These are phyloP conservation scores for Penicillium malachiteum DNA, from an alignment of 495 filamentous ascomycete genomes.

Conservation along the genomic window DNA sequence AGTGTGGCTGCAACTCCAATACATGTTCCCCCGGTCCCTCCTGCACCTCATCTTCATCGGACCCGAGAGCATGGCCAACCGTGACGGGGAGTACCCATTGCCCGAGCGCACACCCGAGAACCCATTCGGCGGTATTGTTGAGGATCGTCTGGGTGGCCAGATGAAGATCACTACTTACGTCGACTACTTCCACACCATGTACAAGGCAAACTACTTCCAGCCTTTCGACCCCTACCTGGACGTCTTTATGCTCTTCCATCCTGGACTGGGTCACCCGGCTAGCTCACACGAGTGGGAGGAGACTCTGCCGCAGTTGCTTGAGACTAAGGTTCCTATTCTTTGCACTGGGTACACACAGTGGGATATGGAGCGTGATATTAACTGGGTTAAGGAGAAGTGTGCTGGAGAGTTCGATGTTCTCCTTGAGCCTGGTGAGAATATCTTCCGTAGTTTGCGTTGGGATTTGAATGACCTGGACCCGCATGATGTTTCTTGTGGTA, in stretches of 20 bases:
- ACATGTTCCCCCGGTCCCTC: constrained; percentile 79
- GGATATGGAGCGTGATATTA: constrained; percentile 88
- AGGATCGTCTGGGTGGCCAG: constrained; percentile 76
- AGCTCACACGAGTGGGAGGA: constrained; percentile 90
- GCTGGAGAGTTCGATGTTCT: constrained; percentile 88
- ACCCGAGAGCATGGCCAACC: constrained; percentile 89
- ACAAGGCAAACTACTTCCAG: constrained; percentile 81
- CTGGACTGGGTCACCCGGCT: constrained; percentile 89
- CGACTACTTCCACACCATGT: constrained; percentile 96
- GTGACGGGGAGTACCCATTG: constrained; percentile 85
- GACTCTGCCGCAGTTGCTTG: constrained; percentile 81
- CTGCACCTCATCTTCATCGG: constrained; percentile 89
- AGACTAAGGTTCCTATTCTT: constrained; percentile 93
- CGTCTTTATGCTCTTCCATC: constrained; percentile 93
- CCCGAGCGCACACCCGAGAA: constrained; percentile 79
- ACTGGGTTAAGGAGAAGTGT: constrained; percentile 82
- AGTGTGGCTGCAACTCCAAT: constrained; percentile 86
- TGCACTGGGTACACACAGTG: constrained; percentile 93
- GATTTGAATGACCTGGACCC: constrained; percentile 96
- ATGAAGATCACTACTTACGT: constrained; percentile 97
- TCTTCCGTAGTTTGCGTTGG: constrained; percentile 92
- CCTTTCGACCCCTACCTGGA: constrained; percentile 98
- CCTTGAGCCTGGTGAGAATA: constrained; percentile 89
- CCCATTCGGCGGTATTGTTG: constrained; percentile 88
- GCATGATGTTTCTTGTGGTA: constrained; percentile 89